A percentile compares a stretch with the other conserved stretches of the same genome.
These are phyloP conservation scores for Favolaschia claudopus DNA, from an alignment of 768 basidiomycete genomes.

Conservation along the genomic window DNA sequence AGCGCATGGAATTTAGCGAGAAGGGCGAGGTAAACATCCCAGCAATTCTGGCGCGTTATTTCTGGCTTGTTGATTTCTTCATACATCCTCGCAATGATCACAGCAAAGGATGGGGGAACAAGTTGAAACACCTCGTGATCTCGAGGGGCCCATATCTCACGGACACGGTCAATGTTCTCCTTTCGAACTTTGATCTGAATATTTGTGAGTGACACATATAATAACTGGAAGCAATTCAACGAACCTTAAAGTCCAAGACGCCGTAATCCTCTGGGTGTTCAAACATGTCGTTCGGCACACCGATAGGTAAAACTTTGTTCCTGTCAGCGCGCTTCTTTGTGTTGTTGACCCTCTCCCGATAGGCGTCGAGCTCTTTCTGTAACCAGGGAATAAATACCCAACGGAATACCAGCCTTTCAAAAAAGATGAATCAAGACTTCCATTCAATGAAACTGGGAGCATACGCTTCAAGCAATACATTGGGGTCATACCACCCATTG, in stretches of 20 bases:
- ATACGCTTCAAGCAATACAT: slow-evolving; percentile 31
- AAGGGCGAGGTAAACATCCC: no score
- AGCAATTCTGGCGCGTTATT: no score
- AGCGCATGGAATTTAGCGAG: no score
- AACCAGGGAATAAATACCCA: no score
- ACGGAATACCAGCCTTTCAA: neutral
- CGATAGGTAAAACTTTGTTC: neutral
- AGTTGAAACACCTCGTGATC: neutral
- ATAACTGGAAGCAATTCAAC: neutral
- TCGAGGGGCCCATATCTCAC: neutral
- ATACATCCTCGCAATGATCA: no score
- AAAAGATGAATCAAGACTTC: no score
- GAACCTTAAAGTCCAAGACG: neutral
- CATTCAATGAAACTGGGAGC: neutral
- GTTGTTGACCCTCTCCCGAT: neutral
- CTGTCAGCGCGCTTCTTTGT: neutral
- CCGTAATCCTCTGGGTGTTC: neutral
- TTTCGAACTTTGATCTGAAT: neutral
- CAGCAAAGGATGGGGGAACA: no score
- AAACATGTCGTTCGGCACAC: neutral
- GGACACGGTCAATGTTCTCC: neutral
- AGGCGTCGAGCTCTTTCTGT: neutral
- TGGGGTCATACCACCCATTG: neutral
- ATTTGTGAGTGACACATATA: neutral
- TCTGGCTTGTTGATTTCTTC: no score